Evolutionary conservation across 2,329 filamentous ascomycete genomes (phyloP).

Genomic region (Ustilaginoidea virens): DNA sequence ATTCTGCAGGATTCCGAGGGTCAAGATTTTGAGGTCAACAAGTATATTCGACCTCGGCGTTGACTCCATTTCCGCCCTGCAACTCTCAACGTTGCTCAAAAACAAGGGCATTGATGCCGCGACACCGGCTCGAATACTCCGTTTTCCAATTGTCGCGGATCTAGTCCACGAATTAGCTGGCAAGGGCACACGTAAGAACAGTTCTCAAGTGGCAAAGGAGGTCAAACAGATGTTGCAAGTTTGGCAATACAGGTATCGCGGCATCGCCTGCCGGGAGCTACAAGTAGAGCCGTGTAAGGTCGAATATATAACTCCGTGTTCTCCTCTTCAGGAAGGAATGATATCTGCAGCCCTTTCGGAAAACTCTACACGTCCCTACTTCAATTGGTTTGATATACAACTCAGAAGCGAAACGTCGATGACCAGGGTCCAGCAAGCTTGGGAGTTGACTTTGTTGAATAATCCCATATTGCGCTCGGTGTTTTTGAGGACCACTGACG

Average conservation of each 20-base stretch:
- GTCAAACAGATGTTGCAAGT: slow-evolving; percentile 47
- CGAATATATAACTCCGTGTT: slow-evolving; percentile 67
- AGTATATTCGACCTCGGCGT: slow-evolving; percentile 78
- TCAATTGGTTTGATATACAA: slow-evolving; percentile 55
- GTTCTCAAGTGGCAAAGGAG: slow-evolving; percentile 21
- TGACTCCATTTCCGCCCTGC: slow-evolving; percentile 73
- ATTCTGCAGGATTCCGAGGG: slow-evolving; percentile 29
- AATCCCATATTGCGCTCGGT: slow-evolving; percentile 55
- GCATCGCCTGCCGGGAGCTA: slow-evolving; percentile 36
- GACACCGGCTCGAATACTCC: slow-evolving; percentile 52
- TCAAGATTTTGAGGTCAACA: slow-evolving; percentile 33
- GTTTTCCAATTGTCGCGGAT: slow-evolving; percentile 35
- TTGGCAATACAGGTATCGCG: slow-evolving; percentile 44
- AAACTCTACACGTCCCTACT: slow-evolving; percentile 47
- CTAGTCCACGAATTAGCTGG: slow-evolving; percentile 24
- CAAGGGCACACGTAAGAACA: neutral
- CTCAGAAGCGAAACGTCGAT: slow-evolving; percentile 31
- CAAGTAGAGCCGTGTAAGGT: slow-evolving; percentile 35
- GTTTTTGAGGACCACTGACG: slow-evolving; percentile 60
- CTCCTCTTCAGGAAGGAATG: slow-evolving; percentile 75
- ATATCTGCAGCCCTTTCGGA: slow-evolving; percentile 50
- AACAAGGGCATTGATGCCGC: slow-evolving; percentile 43
- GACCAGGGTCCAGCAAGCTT: slow-evolving; percentile 36
- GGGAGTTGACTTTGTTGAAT: slow-evolving; percentile 33
- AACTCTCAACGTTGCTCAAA: slow-evolving; percentile 50